A percentile compares a stretch with the other conserved stretches of the same genome.
Evolutionary conservation across 2,329 filamentous ascomycete species (phyloP).

Genomic region (Trichophyton schoenleinii): DNA sequence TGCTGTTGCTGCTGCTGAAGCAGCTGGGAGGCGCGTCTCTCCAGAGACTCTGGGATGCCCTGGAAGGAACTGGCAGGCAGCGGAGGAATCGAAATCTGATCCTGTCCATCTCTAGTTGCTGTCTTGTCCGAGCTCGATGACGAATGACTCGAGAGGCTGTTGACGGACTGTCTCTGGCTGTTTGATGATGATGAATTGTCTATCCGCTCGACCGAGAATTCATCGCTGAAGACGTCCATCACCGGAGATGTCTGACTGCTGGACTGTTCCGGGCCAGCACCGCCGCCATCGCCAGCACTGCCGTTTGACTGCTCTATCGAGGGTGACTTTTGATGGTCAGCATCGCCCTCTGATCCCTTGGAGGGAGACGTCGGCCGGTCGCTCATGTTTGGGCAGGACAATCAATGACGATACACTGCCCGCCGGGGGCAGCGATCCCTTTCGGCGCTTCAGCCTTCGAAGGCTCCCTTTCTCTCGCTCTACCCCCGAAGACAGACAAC

Average conservation of each 20-base stretch:
- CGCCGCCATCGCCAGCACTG: not conserved
- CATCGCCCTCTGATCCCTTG: not conserved
- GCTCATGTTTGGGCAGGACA: not conserved
- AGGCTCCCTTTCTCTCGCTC: not conserved
- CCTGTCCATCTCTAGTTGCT: not conserved
- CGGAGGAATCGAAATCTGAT: not conserved
- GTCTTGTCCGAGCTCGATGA: not conserved
- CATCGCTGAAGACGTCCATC: conserved; percentile 38
- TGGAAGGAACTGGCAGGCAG: conserved; percentile 7
- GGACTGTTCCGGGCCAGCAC: not conserved
- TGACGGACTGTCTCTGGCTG: conserved; percentile 10
- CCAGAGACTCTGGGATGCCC: conserved; percentile 11
- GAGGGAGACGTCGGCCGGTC: not conserved
- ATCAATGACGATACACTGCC: conserved; percentile 3
- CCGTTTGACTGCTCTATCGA: too few species aligned
- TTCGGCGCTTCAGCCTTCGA: conserved; percentile 2
- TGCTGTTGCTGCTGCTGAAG: conserved; percentile 12
- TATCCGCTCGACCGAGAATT: conserved; percentile 34
- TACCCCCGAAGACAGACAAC: not conserved
- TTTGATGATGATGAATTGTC: conserved; percentile 16
- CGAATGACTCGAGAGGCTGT: conserved; percentile 5
- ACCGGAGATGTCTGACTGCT: conserved; percentile 17
- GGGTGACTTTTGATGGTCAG: too few species aligned
- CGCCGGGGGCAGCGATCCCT: conserved; percentile 5
- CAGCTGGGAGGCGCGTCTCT: conserved; percentile 18